A percentile compares a stretch with the other conserved stretches of the same genome.
Conservation (phyloP, 805 yeast genomes). For the Candida dendrica region DNA sequence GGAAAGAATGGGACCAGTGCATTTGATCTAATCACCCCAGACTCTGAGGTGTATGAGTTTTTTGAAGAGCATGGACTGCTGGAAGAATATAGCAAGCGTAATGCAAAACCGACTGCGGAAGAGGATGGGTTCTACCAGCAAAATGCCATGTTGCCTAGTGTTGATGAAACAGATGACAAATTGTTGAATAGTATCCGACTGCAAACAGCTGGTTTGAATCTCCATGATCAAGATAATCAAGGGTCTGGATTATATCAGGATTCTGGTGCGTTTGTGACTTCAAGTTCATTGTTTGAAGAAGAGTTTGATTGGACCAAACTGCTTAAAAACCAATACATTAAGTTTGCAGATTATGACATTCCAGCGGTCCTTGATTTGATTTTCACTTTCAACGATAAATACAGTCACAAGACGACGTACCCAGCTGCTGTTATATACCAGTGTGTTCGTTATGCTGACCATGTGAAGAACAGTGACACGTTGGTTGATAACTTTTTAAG, state of each 20-base stretch:
- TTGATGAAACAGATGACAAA: conserved; percentile 24
- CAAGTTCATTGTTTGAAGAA: conserved; percentile 19
- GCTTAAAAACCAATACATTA: conserved; percentile 51
- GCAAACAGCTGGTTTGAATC: conserved; percentile 31
- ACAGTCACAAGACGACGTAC: conserved; percentile 36
- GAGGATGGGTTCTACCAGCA: conserved; percentile 13
- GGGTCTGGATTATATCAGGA: conserved; percentile 17
- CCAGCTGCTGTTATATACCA: conserved; percentile 71
- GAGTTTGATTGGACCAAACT: conserved; percentile 53
- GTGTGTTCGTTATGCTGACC: conserved; percentile 61
- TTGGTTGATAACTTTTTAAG: conserved; percentile 54
- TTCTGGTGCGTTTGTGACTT: conserved; percentile 8
- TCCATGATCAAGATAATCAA: conserved; percentile 11
- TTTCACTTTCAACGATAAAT: conserved; percentile 48
- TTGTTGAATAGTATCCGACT: conserved; percentile 25
- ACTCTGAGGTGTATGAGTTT: conserved; percentile 49
- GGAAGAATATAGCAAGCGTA: conserved; percentile 6
- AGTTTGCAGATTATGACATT: conserved; percentile 54
- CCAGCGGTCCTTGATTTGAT: conserved; percentile 69
- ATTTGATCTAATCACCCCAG: conserved; percentile 48
- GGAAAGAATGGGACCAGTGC: conserved; percentile 42
- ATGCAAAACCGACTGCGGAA: neutral
- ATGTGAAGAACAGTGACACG: conserved; percentile 44
- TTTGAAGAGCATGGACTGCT: conserved; percentile 45
- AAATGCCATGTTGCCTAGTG: neutral